phyloP scores from a whole-genome alignment of 208 protist species.

The Herpetomonas muscarum region DNA sequence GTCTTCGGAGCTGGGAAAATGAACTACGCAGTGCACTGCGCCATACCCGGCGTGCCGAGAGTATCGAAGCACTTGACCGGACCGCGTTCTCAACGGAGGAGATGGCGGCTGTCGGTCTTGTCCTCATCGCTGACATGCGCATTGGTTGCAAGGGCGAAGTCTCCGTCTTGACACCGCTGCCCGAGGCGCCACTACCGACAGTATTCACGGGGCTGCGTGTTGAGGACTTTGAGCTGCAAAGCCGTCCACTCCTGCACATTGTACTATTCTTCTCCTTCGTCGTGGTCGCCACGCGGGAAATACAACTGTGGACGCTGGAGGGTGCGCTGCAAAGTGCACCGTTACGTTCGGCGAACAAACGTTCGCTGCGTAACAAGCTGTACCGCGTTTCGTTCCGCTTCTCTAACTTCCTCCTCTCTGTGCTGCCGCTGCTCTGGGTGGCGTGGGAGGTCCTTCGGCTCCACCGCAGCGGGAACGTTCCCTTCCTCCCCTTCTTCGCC shows the following conservation, averaged over 20 bases:
- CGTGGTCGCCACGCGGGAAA: background rate
- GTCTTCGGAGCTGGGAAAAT: conserved; percentile 17
- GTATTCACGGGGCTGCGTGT: background rate
- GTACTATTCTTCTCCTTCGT: conserved; percentile 1
- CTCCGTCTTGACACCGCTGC: background rate
- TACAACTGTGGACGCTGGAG: background rate
- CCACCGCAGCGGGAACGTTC: background rate
- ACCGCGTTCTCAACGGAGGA: background rate
- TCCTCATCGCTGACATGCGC: background rate
- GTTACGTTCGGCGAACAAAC: background rate
- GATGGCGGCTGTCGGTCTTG: background rate
- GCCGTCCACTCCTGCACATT: background rate
- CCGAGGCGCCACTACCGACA: background rate
- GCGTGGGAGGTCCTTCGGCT: background rate
- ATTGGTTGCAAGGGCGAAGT: background rate
- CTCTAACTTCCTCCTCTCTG: background rate
- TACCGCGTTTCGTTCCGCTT: background rate
- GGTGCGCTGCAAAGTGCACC: background rate
- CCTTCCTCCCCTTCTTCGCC: background rate
- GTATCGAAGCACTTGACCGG: background rate
- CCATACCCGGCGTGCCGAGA: background rate
- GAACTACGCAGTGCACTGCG: background rate
- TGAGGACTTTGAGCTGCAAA: background rate
- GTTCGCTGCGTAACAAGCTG: background rate
- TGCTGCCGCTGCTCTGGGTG: background rate